Conservation (phyloP, 2,329 filamentous ascomycete species). For the Penicillium hesseltinei region DNA sequence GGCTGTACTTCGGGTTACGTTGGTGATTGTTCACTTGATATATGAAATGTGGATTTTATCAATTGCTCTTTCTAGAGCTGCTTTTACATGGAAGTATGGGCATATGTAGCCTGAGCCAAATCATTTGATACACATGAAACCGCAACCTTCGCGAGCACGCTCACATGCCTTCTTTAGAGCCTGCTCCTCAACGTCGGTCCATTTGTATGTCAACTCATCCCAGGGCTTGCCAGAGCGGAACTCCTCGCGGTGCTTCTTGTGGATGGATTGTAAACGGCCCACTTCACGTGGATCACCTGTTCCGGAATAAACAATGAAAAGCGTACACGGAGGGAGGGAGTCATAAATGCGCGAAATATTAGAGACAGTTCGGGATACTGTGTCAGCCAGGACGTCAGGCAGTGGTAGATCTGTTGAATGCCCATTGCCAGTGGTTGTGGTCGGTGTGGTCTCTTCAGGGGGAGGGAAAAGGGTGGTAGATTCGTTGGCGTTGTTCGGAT, state of each 20-base stretch:
- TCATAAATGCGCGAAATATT: slow-evolving; percentile 55
- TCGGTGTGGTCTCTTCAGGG: slow-evolving; percentile 26
- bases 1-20: not conserved
- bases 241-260: slow-evolving; percentile 56
- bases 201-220: slow-evolving; percentile 62
- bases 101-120: not conserved
- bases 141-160: slow-evolving; percentile 57
- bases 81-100: not conserved
- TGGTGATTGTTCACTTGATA: not conserved
- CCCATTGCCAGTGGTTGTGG: slow-evolving; percentile 7
- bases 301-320: slow-evolving; percentile 64
- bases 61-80: not conserved
- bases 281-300: slow-evolving; percentile 61
- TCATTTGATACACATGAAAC: slow-evolving; percentile 59
- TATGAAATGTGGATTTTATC: not conserved
- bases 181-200: slow-evolving; percentile 65
- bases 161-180: slow-evolving; percentile 56
- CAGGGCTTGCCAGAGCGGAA: slow-evolving; percentile 59
- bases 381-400: slow-evolving; percentile 40
- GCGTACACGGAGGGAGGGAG: slow-evolving; percentile 57
- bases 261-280: slow-evolving; percentile 55
- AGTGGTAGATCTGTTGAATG: slow-evolving; percentile 10
- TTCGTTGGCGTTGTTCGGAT: slow-evolving; percentile 46
- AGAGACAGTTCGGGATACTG: slow-evolving; percentile 51
- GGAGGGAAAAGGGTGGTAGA: slow-evolving; percentile 30